Base-by-base conservation (phyloP, 2,329 filamentous ascomycete genomes). In the Monascus ruber region DNA sequence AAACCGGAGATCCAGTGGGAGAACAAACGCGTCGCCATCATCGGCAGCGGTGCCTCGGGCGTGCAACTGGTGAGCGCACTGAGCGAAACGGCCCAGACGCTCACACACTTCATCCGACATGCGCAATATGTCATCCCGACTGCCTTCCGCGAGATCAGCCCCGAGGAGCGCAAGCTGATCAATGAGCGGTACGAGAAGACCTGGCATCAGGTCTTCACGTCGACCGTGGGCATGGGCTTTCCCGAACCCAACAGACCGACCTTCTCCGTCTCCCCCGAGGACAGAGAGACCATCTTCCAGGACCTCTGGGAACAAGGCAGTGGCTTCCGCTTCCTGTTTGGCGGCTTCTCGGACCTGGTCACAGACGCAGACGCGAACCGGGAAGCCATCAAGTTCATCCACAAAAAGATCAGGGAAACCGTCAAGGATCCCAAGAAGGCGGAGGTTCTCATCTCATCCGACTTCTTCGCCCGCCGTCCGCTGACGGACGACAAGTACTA, bases 11-110 rank as follows among this genome's bases (percentile, higher is more conserved):
- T 70, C 5, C 59, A 71, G 24, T 49, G 73, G 7, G 48, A 50
- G 1, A 64, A 56, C 24, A 70, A 71, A 41, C 59, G 58, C 5
- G 71, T 76, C 6, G 65, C 66, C 4, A 54, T 77, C 6, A 65
- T 77, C 37, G 73, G 72, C 27, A 71, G 56, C 42, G 72, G 72
- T 4, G 71, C 68, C 37, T 70, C 68, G 17, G 71, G 64, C 2
- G 64, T 70, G 10, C 72, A 74, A 49, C 64, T 75, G 9, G 60
- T 73, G 2, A 68, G 70, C 2, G 58, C 56, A 5, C 69, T 73
- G 49, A 26, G 34, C 34, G 10, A 35, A 24, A 25, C n/a, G 34
- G 17, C 25, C 4, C 10, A n/a, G 26, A 24, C 25, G 11, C 11
- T 36, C 11, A 35, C 10, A 3, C 24, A 24, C 28, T 10, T 8